Conservation (phyloP, 176 grass and related monocot genomes). For the Raddia distichophylla region DNA sequence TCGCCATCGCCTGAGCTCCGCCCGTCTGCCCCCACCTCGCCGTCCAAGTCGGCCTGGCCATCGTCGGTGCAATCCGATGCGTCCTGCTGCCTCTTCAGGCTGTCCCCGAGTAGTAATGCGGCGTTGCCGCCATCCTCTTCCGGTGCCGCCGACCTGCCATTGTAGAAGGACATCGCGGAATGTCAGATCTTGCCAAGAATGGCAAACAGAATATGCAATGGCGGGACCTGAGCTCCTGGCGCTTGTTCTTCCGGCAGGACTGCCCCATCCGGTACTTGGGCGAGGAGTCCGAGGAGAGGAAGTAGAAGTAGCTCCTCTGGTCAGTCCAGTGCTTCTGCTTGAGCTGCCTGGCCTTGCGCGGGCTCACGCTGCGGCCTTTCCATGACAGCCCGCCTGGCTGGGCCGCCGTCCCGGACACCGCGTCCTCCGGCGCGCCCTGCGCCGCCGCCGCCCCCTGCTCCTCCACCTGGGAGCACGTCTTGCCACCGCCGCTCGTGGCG, state of each 20-base stretch:
- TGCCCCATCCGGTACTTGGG: slow-evolving; percentile 86
- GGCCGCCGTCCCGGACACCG: slow-evolving; percentile 55
- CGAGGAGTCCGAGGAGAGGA: slow-evolving; percentile 55
- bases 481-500: background rate
- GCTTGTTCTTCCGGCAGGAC: slow-evolving; percentile 91
- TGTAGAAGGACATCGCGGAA: background rate
- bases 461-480: background rate
- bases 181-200: background rate
- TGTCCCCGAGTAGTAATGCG: background rate
- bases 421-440: slow-evolving; percentile 46
- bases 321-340: slow-evolving; percentile 48
- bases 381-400: slow-evolving; percentile 72
- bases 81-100: slow-evolving; percentile 11
- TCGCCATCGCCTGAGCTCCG: slow-evolving; percentile 26
- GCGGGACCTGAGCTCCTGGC: slow-evolving; percentile 52
- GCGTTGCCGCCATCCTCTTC: slow-evolving; percentile 34
- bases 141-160: slow-evolving; percentile 33
- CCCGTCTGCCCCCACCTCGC: slow-evolving; percentile 45
- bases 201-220: background rate
- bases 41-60: slow-evolving; percentile 37
- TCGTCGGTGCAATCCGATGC: slow-evolving; percentile 32
- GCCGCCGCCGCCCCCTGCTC: background rate
- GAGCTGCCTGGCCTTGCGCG: slow-evolving; percentile 66
- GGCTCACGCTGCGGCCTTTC: slow-evolving; percentile 80
- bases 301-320: slow-evolving; percentile 42